phyloP scores from a whole-genome alignment of 164 flowering plant species.

The Dillenia suffruticosa region DNA sequence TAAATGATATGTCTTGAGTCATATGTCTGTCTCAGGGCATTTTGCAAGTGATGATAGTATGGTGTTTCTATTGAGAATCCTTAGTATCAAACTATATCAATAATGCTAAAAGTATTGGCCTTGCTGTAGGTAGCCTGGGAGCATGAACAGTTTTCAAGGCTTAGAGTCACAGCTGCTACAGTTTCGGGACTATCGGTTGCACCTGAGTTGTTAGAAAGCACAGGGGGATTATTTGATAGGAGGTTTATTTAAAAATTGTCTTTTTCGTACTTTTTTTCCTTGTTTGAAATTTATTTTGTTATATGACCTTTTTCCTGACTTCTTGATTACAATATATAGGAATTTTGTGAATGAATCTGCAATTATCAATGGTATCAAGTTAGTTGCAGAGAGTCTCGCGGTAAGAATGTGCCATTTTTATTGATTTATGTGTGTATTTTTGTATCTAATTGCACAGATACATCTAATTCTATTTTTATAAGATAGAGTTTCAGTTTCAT shows the following conservation, averaged over 20 bases:
- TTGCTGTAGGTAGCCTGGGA: conserved; percentile 97
- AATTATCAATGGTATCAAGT: conserved; percentile 56
- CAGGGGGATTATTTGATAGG: conserved; percentile 78
- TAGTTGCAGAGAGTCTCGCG: conserved; percentile 94
- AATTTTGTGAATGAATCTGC: conserved; percentile 56
- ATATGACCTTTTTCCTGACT: conserved; percentile 9
- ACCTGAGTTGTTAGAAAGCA: conserved; percentile 68
- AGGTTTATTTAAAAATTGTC: conserved; percentile 39
- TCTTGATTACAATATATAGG: conserved; percentile 33
- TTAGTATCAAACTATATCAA: too few relatives aligned
- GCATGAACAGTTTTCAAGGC: conserved; percentile 97
- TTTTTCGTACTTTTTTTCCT: neutral
- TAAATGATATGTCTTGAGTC: too few relatives aligned
- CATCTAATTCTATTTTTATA: too few relatives aligned
- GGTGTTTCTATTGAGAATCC: too few relatives aligned
- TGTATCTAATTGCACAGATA: too few relatives aligned
- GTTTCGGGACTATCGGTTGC: conserved; percentile 80
- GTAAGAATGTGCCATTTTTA: conserved; percentile 33
- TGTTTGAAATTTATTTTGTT: conserved; percentile 3
- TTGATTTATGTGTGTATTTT: neutral
- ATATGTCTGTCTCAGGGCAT: too few relatives aligned
- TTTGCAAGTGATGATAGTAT: too few relatives aligned
- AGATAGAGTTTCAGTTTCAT: too few relatives aligned
- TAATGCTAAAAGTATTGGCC: conserved; percentile 3
- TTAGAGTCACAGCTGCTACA: conserved; percentile 87